Conservation (phyloP, 805 yeast species). For the Hanseniaspora thailandica region DNA sequence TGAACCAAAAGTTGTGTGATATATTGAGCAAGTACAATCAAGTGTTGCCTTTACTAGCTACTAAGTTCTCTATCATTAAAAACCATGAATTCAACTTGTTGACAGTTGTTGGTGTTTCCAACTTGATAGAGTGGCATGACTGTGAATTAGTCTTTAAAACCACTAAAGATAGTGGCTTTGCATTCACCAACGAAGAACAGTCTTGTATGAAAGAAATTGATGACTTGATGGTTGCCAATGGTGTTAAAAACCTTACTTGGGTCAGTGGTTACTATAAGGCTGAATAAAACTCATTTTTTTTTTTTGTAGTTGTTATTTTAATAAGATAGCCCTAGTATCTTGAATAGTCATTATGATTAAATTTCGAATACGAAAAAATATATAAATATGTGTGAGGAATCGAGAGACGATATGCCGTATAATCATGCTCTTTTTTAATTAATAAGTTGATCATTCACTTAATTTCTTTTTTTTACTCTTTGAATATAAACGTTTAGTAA, state of each 20-base stretch:
- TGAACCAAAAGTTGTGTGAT: slow-evolving; percentile 27
- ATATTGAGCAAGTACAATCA: not conserved
- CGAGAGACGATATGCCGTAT: not conserved
- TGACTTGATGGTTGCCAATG: slow-evolving; percentile 33
- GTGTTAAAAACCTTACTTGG: slow-evolving; percentile 59
- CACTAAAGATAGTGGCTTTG: slow-evolving; percentile 29
- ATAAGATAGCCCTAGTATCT: not conserved
- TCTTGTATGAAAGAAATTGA: slow-evolving; percentile 35
- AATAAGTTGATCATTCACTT: too few relatives aligned
- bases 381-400: too few relatives aligned
- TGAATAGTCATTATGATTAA: not conserved
- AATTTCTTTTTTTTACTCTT: not conserved
- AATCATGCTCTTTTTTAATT: not conserved
- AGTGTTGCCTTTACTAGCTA: slow-evolving; percentile 62
- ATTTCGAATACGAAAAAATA: not conserved
- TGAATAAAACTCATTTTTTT: not conserved
- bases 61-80: slow-evolving; percentile 55
- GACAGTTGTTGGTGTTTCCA: slow-evolving; percentile 71
- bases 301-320: not conserved
- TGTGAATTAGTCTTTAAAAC: slow-evolving; percentile 51
- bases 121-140: slow-evolving; percentile 45
- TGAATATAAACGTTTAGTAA: not conserved
- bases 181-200: slow-evolving; percentile 34
- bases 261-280: slow-evolving; percentile 28
- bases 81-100: slow-evolving; percentile 47